These are phyloP conservation scores for Rhodotorula taiwanensis DNA, from an alignment of 768 basidiomycete species.

Conservation along the genomic window DNA sequence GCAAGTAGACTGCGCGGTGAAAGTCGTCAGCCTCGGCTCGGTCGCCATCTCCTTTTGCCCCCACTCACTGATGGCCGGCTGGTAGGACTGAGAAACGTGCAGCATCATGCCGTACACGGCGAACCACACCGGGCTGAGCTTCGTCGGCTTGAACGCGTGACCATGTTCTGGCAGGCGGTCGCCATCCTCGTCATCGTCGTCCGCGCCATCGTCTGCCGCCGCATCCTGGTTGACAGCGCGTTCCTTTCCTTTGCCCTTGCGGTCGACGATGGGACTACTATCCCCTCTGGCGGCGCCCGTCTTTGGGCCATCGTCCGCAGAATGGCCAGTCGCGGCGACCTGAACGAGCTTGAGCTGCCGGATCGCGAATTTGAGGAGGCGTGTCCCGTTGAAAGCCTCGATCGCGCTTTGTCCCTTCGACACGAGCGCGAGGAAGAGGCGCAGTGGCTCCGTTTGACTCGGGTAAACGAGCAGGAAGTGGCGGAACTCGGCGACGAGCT, in stretches of 20 bases:
- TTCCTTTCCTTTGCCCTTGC: constrained; percentile 20
- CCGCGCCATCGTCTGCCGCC: constrained; percentile 36
- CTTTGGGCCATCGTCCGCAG: not conserved
- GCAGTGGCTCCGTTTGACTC: constrained; percentile 77
- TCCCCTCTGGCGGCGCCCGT: constrained; percentile 15
- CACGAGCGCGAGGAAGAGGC: constrained; percentile 66
- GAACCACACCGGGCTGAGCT: constrained; percentile 63
- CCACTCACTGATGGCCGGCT: constrained; percentile 77
- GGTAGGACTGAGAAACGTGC: constrained; percentile 76
- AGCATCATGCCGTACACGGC: constrained; percentile 76
- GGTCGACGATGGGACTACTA: constrained; percentile 14
- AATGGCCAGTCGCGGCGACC: not conserved
- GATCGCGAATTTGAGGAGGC: constrained; percentile 74
- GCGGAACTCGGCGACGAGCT: constrained; percentile 67
- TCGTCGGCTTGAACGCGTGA: constrained; percentile 48
- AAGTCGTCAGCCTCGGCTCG: too few relatives aligned
- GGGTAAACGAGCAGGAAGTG: constrained; percentile 69
- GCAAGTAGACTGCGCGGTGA: constrained; percentile 65
- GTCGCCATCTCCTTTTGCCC: constrained; percentile 1
- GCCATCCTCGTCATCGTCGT: constrained; percentile 14
- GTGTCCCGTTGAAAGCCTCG: constrained; percentile 68
- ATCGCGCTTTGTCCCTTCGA: constrained; percentile 64
- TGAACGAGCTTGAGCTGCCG: constrained; percentile 51
- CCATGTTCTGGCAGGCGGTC: constrained; percentile 36
- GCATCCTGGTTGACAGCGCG: constrained; percentile 40